Evolutionary conservation across 768 basidiomycete species (phyloP).

Genomic region (Tricholoma furcatifolium): DNA sequence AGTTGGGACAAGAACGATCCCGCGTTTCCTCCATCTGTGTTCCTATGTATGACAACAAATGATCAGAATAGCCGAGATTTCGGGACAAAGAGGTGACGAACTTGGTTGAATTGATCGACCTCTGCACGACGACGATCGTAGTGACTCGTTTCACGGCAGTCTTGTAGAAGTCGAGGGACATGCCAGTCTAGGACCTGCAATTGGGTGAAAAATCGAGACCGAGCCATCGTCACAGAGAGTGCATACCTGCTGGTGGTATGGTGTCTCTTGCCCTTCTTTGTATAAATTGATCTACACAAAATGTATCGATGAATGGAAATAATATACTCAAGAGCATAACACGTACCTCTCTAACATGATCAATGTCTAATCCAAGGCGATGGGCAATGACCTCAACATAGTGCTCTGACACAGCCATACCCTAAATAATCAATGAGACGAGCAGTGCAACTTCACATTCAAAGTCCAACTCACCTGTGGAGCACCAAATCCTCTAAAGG

Average conservation of each 20-base stretch:
- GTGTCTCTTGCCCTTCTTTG: constrained; percentile 18
- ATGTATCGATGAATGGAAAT: not conserved
- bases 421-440: not conserved
- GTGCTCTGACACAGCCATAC: constrained; percentile 15
- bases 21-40: constrained; percentile 17
- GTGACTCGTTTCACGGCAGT: constrained; percentile 14
- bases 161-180: constrained; percentile 16
- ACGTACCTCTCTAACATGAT: constrained; percentile 13
- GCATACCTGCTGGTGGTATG: constrained; percentile 14
- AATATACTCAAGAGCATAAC: not conserved
- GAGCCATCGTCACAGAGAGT: not conserved
- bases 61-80: not conserved
- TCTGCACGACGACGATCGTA: constrained; percentile 15
- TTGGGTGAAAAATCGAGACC: too few relatives aligned
- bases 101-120: constrained; percentile 14
- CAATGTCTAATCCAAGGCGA: constrained; percentile 12
- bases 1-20: constrained; percentile 14
- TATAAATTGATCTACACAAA: constrained; percentile 12
- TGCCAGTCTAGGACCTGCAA: constrained; percentile 21
- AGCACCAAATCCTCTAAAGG: constrained; percentile 16
- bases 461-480: constrained; percentile 8
- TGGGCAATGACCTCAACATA: constrained; percentile 14
- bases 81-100: not conserved
- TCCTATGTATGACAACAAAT: not conserved
- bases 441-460: not conserved